Base-by-base conservation (phyloP, 2,329 filamentous ascomycete species). In the Chaetomium olivaceum region DNA sequence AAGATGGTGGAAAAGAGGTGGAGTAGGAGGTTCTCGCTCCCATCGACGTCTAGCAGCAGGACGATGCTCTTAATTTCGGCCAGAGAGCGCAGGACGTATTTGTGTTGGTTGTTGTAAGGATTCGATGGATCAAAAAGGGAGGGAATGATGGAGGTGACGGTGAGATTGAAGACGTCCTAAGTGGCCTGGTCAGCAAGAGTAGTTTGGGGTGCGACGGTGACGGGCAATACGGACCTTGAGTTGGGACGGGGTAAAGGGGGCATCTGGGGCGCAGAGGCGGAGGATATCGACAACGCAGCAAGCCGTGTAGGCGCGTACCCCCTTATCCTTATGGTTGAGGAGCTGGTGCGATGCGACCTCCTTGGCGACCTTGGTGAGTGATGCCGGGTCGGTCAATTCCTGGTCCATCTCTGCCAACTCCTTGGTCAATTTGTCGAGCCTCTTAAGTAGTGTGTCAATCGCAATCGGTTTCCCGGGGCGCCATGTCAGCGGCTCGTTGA, bases 11-110 rank as follows among this genome's bases (percentile, higher is more conserved):
- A 91, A 78, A 98, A 99, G 4, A 99, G 85, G 56, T 90, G 87
- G 9, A 92, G 81, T 29, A 96, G 87, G 54, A 98, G 85, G 33
- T 87, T 85, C 64, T 97, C 92, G 60, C 91, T 87, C 64, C 91
- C 89, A 29, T 93, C 89, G 48, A 98, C 86, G 72, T 99, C 95
- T 67, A 91, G 91, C 71, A 99, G 85, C 50, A 99, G 87, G 9
- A 98, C 86, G 51, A 99, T 92, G 79, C 93, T 97, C 82, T 98
- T 97, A 72, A 97, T 91, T 71, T 96, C 92, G 63, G 92, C 89
- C 33, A 99, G 85, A 21, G 93, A 97, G 67, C 89, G 87, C 67
- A 99, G 83, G 68, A 97, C 91, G 74, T 96, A 95, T 78, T 95
- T 89, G 79, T 99, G 92, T 77, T 98, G 93, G 68, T 88, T 89